These are phyloP conservation scores for Lipomyces sp. DNA, from an alignment of 805 yeast genomes.

Conservation along the genomic window DNA sequence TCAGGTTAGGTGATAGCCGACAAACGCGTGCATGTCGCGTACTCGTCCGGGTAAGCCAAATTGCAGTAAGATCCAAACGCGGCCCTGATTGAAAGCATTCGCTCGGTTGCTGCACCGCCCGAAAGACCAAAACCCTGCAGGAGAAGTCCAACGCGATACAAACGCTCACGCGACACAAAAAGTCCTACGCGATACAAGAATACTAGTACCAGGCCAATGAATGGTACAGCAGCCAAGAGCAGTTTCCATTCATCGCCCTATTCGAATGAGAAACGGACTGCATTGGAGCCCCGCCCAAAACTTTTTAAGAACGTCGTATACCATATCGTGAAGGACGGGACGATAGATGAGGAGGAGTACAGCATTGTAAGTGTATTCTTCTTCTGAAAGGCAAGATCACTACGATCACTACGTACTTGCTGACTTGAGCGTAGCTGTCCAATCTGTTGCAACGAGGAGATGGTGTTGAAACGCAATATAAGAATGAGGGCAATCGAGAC, in stretches of 20 bases:
- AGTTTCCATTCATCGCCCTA: neutral
- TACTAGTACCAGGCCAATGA: neutral
- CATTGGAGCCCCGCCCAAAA: slow-evolving; percentile 2
- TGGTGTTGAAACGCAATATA: slow-evolving; percentile 19
- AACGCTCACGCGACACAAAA: no score
- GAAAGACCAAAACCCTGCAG: no score
- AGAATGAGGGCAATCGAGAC: neutral
- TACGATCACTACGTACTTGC: neutral
- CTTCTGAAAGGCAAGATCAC: neutral
- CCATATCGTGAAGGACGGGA: slow-evolving; percentile 13
- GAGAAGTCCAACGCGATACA: no score
- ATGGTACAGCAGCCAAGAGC: neutral
- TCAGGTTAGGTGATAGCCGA: no score
- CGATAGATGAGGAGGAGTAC: slow-evolving; percentile 15
- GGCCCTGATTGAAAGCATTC: no score
- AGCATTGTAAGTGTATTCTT: slow-evolving; percentile 11
- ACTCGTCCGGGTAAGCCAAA: neutral
- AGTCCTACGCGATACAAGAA: neutral
- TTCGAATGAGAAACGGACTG: neutral
- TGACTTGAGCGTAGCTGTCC: slow-evolving; percentile 3
- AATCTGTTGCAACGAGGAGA: slow-evolving; percentile 24
- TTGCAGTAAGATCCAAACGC: neutral
- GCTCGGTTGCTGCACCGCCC: no score
- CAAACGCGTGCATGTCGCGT: neutral
- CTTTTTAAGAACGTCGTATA: slow-evolving; percentile 25